Conservation (phyloP, 2,329 filamentous ascomycete genomes). For the Colletotrichum liaoningense region DNA sequence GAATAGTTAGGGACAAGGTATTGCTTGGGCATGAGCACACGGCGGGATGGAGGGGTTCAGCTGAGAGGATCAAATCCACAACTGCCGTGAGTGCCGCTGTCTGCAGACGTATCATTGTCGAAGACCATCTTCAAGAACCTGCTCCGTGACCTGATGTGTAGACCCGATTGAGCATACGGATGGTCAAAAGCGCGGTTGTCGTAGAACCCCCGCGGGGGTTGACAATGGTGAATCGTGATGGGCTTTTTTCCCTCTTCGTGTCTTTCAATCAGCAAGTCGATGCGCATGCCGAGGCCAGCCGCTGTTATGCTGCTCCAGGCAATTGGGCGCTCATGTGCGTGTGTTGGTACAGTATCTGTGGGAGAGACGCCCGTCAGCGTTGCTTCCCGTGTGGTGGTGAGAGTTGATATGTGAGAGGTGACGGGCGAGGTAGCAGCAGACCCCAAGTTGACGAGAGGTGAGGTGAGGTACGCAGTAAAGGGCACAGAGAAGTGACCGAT, state of each 20-base stretch:
- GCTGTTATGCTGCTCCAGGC: conserved; percentile 12
- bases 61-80: not conserved
- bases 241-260: not conserved
- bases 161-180: not conserved
- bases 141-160: not conserved
- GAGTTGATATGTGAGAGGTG: conserved; percentile 21
- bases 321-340: not conserved
- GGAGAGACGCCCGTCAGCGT: not conserved
- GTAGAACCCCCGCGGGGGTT: not conserved
- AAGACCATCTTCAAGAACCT: not conserved
- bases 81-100: not conserved
- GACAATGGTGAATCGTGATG: not conserved
- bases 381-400: conserved; percentile 13
- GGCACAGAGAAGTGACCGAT: not conserved
- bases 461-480: not conserved
- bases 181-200: not conserved
- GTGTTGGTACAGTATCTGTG: not conserved
- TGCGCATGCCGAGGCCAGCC: conserved; percentile 30
- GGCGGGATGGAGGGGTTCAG: not conserved
- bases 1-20: not conserved
- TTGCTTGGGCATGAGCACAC: not conserved
- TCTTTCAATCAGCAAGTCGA: not conserved
- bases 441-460: not conserved
- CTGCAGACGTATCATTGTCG: conserved; percentile 17
- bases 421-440: not conserved